Base-by-base conservation (phyloP, 345 rosid species). In the Hevea brasiliensis region DNA sequence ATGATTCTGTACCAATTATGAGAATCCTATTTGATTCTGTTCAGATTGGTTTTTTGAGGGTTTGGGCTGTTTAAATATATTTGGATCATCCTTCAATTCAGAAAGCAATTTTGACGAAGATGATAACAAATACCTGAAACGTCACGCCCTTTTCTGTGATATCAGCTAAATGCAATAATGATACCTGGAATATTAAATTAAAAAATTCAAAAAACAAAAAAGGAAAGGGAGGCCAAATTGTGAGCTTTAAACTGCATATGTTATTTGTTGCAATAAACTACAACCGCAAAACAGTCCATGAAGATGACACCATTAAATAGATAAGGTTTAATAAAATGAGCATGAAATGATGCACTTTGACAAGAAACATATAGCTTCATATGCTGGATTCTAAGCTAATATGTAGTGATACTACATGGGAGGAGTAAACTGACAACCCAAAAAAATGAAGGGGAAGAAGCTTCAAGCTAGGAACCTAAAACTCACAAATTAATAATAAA, bases 91-190 rank as follows among this genome's bases (percentile, higher is more conserved):
- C 51, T 10, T 48, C 53, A 26, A 47, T 65, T 65, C 4, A 1
- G 40, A 65, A 61, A 26, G 24, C 37, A 65, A 44, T 47, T 11
- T 67, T 67, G 17, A 67, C 32, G 27, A 26, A 23, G 13, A 20
- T 44, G 20, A 63, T 17, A 48, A 40, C 48, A 64, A 50, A 60
- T 76, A 87, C 93, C 89, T 91, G 97, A 86, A 91, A 91, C 35
- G 88, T 89, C 64, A 91, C 97, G 10, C 97, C 97, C 72, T 83
- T 66, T 77, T 91, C 97, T 45, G 93, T 89, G 67, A 91, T 89
- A 67, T 91, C 93, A 67, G 97, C 92, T 77, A 91, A 84, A 82
- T 87, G 97, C 67, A 91, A 79, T 68, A 91, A 78, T 23, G 97
- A 91, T 29, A 91, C 97, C 97, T 91, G 81, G 60, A 79, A 76